Evolutionary conservation across 2,329 filamentous ascomycete species (phyloP), one percentile per base, ranked within the genome.

Genomic region (Neofusicoccum sp.): DNA sequence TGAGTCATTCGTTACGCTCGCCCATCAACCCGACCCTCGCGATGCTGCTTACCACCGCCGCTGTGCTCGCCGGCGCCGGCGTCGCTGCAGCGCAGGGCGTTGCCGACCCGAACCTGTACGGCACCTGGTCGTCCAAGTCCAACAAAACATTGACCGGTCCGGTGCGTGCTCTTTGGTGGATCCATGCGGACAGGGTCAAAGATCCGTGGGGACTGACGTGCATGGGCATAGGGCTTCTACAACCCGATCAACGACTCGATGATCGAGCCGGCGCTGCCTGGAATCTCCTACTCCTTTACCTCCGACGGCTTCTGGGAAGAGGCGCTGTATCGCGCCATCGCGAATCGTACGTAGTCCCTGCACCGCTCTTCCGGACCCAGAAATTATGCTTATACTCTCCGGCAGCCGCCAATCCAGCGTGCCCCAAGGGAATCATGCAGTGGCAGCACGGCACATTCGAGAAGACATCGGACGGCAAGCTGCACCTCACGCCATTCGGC

Each of bases 231-330:
- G 87, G 83, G 80, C 67, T 90, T 90, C 74, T 90, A 89, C 68
- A 83, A 90, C 73, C 85, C 86, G 3, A 76, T 85, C 56, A 81
- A 84, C 60, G 88, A 90, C 67, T 78, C 78, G 64, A 79, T 91
- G 63, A 83, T 84, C 65, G 88, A 91, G 73, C 88, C 88, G 14
- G 77, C 69, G 36, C 36, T 75, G 6, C 84, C 88, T 0, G 88
- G 88, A 26, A 88, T 89, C 65, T 89, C 88, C 14, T 91, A 89
- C 76, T 90, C 88, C 9, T 91, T 91, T 73, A 87, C 86, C 3
- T 78, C 75, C 41, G 84, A 89, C 70, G 88, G 88, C 24, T 80
- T 81, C 72, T 91, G 82, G 69, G 88, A 91, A 74, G 82, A 86
- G 68, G 86, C 88, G 12, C 86, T 87, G 71, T 91, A 89, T 72